Percentiles rank a stretch among this genome's conserved stretches.
phyloP scores from a whole-genome alignment of 2,329 filamentous ascomycete species.

The Ascochyta pisi region DNA sequence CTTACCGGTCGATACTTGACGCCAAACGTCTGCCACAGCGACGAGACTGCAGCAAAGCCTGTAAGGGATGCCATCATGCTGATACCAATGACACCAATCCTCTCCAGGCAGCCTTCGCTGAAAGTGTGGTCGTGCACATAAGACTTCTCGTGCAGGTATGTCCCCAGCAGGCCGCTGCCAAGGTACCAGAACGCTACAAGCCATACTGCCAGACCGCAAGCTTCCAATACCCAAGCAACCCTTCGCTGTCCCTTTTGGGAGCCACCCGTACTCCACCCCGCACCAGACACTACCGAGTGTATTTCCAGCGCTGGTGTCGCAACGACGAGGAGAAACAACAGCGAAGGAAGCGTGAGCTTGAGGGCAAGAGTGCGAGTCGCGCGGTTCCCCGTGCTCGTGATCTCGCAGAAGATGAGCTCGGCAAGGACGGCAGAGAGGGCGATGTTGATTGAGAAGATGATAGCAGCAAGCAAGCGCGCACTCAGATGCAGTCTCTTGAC shows the following conservation, averaged over 20 bases:
- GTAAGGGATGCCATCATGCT: conserved; percentile 87
- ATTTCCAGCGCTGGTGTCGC: conserved; percentile 82
- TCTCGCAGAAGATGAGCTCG: conserved; percentile 83
- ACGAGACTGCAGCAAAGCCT: conserved; percentile 86
- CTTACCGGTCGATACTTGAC: conserved; percentile 65
- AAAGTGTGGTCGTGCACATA: conserved; percentile 55
- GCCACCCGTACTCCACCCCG: conserved; percentile 69
- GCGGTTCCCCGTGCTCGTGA: conserved; percentile 75
- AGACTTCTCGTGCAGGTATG: conserved; percentile 57
- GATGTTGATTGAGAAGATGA: conserved; percentile 78
- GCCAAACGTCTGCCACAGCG: conserved; percentile 83
- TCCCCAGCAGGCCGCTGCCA: conserved; percentile 67
- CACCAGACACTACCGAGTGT: conserved; percentile 65
- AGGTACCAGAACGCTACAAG: conserved; percentile 78
- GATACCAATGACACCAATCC: conserved; percentile 85
- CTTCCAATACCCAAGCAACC: conserved; percentile 70
- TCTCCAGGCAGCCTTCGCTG: conserved; percentile 63
- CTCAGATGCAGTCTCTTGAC: conserved; percentile 49
- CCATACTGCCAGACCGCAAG: conserved; percentile 70
- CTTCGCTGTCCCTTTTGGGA: conserved; percentile 64
- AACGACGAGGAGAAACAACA: conserved; percentile 75
- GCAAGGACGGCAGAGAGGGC: conserved; percentile 79
- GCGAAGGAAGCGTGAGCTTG: conserved; percentile 70
- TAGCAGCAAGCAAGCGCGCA: conserved; percentile 58
- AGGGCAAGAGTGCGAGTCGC: conserved; percentile 72